A percentile compares a stretch with the other conserved stretches of the same genome.
phyloP scores from a whole-genome alignment of 169 alveolate species.

The Eimeria maxima region DNA sequence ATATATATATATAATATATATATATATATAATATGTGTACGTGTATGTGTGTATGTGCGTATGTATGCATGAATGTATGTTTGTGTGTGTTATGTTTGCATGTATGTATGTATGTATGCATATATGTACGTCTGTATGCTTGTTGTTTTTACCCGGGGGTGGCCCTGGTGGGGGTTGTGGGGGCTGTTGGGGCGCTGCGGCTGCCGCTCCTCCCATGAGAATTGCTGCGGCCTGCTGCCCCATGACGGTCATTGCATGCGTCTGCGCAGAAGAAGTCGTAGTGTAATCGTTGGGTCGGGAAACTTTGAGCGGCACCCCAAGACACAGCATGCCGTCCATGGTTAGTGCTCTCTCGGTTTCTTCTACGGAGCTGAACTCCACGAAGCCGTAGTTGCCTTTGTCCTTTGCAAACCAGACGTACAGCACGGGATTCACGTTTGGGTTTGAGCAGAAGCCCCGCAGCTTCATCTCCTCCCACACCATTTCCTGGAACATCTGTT shows the following conservation, averaged over 20 bases:
- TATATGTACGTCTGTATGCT: no score
- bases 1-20: no score
- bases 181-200: constrained; percentile 52
- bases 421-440: constrained; percentile 93
- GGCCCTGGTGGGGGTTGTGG: constrained; percentile 79
- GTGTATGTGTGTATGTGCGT: no score
- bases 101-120: no score
- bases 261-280: constrained; percentile 78
- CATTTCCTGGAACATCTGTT: constrained; percentile 92
- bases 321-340: constrained; percentile 95
- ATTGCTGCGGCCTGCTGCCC: constrained; percentile 85
- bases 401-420: constrained; percentile 97
- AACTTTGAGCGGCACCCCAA: constrained; percentile 94
- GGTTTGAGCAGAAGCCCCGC: constrained; percentile 93
- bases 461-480: constrained; percentile 94
- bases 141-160: constrained; percentile 6
- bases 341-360: constrained; percentile 95
- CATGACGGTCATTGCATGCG: constrained; percentile 83
- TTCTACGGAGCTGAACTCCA: constrained; percentile 94
- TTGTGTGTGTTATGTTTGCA: no score
- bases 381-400: constrained; percentile 96
- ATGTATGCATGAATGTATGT: no score
- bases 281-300: constrained; percentile 96
- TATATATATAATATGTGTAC: no score
- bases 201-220: constrained; percentile 68